Evolutionary conservation across 148 eudicot genomes (phyloP), one percentile per base, ranked within the genome.

Genomic region (Tetragonia tetragonoides): DNA sequence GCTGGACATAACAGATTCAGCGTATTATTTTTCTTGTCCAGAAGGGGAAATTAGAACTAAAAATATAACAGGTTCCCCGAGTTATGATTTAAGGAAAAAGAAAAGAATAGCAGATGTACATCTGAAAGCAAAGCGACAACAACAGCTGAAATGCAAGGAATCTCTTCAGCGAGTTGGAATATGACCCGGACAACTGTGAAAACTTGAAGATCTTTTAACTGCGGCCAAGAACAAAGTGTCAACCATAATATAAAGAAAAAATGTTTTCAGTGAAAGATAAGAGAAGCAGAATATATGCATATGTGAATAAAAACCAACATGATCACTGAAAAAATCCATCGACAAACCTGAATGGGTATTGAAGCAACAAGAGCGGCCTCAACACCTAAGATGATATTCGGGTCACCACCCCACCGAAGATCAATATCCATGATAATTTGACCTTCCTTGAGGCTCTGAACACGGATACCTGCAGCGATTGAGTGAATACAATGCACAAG

Each of bases 91-190:
- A 38, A 40, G n/a, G 7, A 18, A 21, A 54, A 46, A 10, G 9
- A 73, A 56, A 80, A 8, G 57, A 17, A 51, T 46, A 60, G 65
- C n/a, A 63, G 37, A 68, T 51, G 34, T 90, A 95, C 99, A 86
- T 95, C 99, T 60, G 99, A 84, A 75, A 95, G 97, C 66, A 95
- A 86, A 60, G 99, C 99, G 76, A 95, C 93, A 53, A 95, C 99
- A 62, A 95, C 97, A 70, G 97, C 99, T 85, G 99, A 91, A 57
- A 93, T 91, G 93, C 99, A 95, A 46, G 99, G 99, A 69, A 95
- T 95, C 72, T 95, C 99, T 51, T 95, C 99, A 68, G 92, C 72
- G 49, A 95, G 89, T 86, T 95, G 99, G 82, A 95, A 95, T 73
- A 95, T 95, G 75, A 92, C 97, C 40, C 99, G 97, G 75, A 95